Evolutionary conservation across 108 stramenopile species (phyloP).

Genomic region (Schizochytrium sp.): DNA sequence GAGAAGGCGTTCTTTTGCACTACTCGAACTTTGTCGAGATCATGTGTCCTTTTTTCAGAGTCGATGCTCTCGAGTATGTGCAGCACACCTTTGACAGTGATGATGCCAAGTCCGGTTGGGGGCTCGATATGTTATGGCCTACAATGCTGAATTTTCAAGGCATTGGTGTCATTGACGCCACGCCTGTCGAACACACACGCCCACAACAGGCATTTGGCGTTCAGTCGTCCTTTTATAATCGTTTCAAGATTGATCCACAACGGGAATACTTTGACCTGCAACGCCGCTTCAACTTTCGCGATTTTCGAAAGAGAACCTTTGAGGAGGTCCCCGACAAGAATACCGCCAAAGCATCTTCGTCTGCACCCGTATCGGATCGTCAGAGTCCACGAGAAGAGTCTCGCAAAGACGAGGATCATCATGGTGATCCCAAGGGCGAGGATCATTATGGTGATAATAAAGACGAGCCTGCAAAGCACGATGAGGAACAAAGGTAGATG

Average conservation of each 20-base stretch:
- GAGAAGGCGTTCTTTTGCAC: neutral
- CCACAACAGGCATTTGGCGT: neutral
- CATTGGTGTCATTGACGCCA: slow-evolving; percentile 4
- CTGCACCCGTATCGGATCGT: neutral
- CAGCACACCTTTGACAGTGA: neutral
- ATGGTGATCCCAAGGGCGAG: no score
- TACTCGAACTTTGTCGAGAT: slow-evolving; percentile 15
- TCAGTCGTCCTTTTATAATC: neutral
- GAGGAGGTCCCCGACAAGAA: neutral
- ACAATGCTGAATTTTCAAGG: neutral
- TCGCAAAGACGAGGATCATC: no score
- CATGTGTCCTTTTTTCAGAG: slow-evolving; percentile 1
- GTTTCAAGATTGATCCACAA: neutral
- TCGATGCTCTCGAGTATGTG: neutral
- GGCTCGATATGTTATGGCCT: neutral
- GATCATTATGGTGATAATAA: no score
- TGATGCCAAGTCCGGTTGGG: neutral
- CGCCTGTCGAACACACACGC: neutral
- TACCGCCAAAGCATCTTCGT: neutral
- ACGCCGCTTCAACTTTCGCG: neutral
- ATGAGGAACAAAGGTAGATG: no score
- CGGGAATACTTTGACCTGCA: neutral
- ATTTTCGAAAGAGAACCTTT: neutral
- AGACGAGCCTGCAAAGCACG: no score
- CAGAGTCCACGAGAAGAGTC: neutral